phyloP scores from a whole-genome alignment of 2,329 filamentous ascomycete species.

The Colletotrichum sp. region DNA sequence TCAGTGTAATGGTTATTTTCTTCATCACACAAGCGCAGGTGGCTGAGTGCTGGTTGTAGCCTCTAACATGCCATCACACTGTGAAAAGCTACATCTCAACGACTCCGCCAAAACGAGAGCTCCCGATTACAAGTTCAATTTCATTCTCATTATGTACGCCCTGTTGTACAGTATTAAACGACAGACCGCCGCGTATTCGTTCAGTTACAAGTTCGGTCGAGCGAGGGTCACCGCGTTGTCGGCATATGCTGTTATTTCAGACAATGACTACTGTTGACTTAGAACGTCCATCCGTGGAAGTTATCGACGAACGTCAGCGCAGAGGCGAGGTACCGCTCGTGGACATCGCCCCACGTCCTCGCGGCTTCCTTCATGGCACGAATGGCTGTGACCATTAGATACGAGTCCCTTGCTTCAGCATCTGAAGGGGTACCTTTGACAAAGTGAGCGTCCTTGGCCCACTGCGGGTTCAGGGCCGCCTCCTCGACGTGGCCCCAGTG shows the following conservation, averaged over 20 bases:
- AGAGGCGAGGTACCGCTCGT: slow-evolving; percentile 68
- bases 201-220: not conserved
- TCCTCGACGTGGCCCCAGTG: slow-evolving; percentile 80
- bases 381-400: slow-evolving; percentile 51
- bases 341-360: slow-evolving; percentile 74
- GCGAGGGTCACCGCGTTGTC: not conserved
- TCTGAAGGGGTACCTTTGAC: slow-evolving; percentile 69
- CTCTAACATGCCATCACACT: not conserved
- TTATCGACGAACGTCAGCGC: slow-evolving; percentile 76
- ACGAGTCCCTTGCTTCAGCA: not conserved
- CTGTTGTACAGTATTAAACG: not conserved
- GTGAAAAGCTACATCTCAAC: not conserved
- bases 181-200: not conserved
- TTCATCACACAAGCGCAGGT: not conserved
- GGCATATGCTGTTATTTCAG: not conserved
- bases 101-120: not conserved
- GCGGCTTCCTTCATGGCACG: slow-evolving; percentile 77
- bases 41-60: rapidly evolving
- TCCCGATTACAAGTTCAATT: not conserved
- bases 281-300: slow-evolving; percentile 69
- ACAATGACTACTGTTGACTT: not conserved
- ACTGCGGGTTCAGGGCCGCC: slow-evolving; percentile 70
- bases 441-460: slow-evolving; percentile 78
- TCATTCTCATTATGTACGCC: not conserved
- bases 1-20: rapidly evolving